Percentiles rank a stretch among this genome's conserved stretches.
Evolutionary conservation across 169 alveolate species (phyloP).

Genomic region (Theileria sp.): DNA sequence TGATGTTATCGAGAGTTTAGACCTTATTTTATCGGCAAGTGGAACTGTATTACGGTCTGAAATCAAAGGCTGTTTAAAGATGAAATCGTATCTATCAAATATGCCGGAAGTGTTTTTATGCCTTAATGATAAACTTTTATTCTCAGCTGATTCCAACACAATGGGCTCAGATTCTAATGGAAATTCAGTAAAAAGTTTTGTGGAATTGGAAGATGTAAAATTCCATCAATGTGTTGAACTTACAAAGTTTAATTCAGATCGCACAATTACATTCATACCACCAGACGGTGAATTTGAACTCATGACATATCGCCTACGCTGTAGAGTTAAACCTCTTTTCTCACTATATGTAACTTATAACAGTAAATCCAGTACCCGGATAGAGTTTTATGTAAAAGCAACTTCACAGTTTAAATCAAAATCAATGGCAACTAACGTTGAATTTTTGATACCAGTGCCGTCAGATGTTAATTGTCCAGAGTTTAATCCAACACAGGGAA

Average conservation of each 20-base stretch:
- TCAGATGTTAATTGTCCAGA: conserved; percentile 94
- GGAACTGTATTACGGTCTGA: conserved; percentile 95
- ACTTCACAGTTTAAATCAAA: conserved; percentile 89
- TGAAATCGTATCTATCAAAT: conserved; percentile 95
- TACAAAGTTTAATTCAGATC: conserved; percentile 82
- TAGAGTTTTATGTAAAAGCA: conserved; percentile 92
- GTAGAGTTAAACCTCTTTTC: conserved; percentile 93
- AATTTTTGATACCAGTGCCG: conserved; percentile 98
- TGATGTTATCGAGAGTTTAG: conserved; percentile 97
- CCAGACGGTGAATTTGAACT: conserved; percentile 99
- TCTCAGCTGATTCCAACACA: conserved; percentile 68
- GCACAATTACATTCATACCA: conserved; percentile 96
- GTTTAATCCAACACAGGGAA: conserved; percentile 94
- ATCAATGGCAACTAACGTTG: conserved; percentile 96
- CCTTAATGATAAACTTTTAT: conserved; percentile 91
- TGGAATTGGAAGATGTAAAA: conserved; percentile 98
- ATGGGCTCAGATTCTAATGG: conserved; percentile 18
- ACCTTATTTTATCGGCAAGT: conserved; percentile 81
- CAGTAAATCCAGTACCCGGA: conserved; percentile 85
- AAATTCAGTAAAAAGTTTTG: conserved; percentile 75
- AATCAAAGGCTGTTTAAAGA: conserved; percentile 93
- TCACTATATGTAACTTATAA: conserved; percentile 93
- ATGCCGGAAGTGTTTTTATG: conserved; percentile 99
- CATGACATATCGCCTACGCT: conserved; percentile 95
- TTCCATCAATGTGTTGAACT: conserved; percentile 97